These are phyloP conservation scores for Pythium guiyangense DNA, from an alignment of 352 stramenopile genomes.

Conservation along the genomic window DNA sequence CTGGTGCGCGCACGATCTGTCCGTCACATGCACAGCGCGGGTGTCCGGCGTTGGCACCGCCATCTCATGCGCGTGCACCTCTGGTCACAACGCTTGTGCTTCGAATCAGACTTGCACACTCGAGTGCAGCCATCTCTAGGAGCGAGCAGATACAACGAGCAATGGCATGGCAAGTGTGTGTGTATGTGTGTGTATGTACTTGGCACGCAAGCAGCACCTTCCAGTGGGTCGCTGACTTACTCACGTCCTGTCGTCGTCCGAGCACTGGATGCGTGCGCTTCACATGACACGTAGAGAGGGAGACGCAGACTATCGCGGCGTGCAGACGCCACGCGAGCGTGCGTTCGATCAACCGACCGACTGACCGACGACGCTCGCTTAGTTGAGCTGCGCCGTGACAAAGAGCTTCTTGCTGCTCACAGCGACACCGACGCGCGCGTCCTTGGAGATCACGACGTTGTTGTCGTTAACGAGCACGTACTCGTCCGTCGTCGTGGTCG, in stretches of 20 bases:
- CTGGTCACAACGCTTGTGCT: background rate
- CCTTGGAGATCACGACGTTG: slow-evolving; percentile 73
- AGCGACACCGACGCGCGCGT: slow-evolving; percentile 63
- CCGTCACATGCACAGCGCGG: too few species aligned
- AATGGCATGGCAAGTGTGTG: background rate
- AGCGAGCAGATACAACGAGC: background rate
- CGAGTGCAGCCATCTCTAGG: background rate
- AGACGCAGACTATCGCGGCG: background rate
- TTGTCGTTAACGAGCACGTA: slow-evolving; percentile 69
- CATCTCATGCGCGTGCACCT: too few species aligned
- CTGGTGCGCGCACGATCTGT: too few species aligned
- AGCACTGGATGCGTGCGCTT: too few species aligned
- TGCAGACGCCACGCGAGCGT: background rate
- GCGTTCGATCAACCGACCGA: background rate
- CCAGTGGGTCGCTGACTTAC: background rate
- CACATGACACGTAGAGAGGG: too few species aligned
- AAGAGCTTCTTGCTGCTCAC: slow-evolving; percentile 59
- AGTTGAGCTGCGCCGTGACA: slow-evolving; percentile 24
- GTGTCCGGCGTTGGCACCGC: too few species aligned
- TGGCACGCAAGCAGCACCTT: background rate
- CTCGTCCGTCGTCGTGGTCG: slow-evolving; percentile 38
- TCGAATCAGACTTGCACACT: too few species aligned
- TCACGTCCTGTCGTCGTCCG: background rate
- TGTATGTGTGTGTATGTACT: background rate
- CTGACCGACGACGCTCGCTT: background rate